These are phyloP conservation scores for Geosmithia putterillii DNA, from an alignment of 2,329 filamentous ascomycete species.

Conservation along the genomic window DNA sequence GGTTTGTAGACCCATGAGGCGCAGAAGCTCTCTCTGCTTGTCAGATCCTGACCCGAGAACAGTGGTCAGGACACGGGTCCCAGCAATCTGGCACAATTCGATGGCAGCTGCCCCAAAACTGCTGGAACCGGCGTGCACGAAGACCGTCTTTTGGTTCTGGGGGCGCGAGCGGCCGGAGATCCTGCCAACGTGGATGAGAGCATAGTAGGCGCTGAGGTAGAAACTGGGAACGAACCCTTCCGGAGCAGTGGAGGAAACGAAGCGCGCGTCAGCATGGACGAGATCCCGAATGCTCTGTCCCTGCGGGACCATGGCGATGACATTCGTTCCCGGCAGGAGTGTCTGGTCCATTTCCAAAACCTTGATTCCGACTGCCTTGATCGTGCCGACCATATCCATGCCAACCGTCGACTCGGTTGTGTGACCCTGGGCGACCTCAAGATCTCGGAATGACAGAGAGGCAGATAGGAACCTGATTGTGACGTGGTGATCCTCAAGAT, in stretches of 20 bases:
- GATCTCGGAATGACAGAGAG: conserved; percentile 21
- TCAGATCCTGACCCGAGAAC: conserved; percentile 14
- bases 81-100: conserved; percentile 21
- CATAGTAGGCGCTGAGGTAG: conserved; percentile 28
- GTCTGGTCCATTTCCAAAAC: conserved; percentile 8
- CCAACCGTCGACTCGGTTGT: conserved; percentile 18
- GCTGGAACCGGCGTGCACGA: conserved; percentile 32
- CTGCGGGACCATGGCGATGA: conserved; percentile 23
- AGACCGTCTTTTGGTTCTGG: conserved; percentile 14
- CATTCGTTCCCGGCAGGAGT: conserved; percentile 24
- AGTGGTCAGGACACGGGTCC: conserved; percentile 28
- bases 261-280: conserved; percentile 17
- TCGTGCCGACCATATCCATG: conserved; percentile 25
- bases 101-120: conserved; percentile 30
- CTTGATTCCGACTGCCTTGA: conserved; percentile 20
- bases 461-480: conserved; percentile 25
- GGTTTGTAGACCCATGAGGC: conserved; percentile 17
- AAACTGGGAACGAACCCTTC: conserved; percentile 20
- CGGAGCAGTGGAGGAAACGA: conserved; percentile 15
- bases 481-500: conserved; percentile 19
- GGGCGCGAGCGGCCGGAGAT: conserved; percentile 9
- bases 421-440: conserved; percentile 20
- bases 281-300: conserved; percentile 20
- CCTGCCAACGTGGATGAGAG: conserved; percentile 20
- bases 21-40: conserved; percentile 23